Evolutionary conservation across 331 rosid genomes (phyloP).

Genomic region (Quercus phellos): DNA sequence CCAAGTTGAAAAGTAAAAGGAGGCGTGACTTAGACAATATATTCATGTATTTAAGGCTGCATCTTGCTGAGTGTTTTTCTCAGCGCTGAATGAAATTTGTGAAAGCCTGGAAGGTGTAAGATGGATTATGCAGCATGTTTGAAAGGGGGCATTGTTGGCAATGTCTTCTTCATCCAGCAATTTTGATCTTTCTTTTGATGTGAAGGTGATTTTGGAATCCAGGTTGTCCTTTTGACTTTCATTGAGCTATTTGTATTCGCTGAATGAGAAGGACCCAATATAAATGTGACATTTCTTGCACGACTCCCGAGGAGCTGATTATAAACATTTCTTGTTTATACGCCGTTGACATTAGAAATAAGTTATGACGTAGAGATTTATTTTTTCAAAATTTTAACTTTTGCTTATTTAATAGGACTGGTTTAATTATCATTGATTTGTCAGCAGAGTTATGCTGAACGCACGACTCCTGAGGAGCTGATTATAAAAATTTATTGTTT

Average conservation of each 20-base stretch:
- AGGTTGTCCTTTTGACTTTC: not conserved
- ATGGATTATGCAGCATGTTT: not conserved
- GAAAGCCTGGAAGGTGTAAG: not conserved
- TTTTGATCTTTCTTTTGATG: not conserved
- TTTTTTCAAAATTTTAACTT: too few relatives aligned
- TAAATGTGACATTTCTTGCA: not conserved
- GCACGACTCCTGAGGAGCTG: too few relatives aligned
- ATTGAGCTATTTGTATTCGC: not conserved
- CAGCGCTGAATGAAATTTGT: not conserved
- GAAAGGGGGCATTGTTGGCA: not conserved
- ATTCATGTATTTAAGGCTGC: not conserved
- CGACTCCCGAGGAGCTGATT: not conserved
- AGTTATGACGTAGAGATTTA: too few relatives aligned
- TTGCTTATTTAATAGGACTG: too few relatives aligned
- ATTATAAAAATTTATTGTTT: too few relatives aligned
- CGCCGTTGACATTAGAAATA: not conserved
- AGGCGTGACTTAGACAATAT: not conserved
- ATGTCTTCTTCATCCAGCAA: not conserved
- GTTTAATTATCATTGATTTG: not conserved
- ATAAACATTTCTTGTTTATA: not conserved
- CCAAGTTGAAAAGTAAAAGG: not conserved
- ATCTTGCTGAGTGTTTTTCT: not conserved
- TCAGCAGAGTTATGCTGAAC: not conserved
- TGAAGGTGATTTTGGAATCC: not conserved
- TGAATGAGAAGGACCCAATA: not conserved